Evolutionary conservation across 2,329 filamentous ascomycete species (phyloP).

Genomic region (Hypoxylon sp.): DNA sequence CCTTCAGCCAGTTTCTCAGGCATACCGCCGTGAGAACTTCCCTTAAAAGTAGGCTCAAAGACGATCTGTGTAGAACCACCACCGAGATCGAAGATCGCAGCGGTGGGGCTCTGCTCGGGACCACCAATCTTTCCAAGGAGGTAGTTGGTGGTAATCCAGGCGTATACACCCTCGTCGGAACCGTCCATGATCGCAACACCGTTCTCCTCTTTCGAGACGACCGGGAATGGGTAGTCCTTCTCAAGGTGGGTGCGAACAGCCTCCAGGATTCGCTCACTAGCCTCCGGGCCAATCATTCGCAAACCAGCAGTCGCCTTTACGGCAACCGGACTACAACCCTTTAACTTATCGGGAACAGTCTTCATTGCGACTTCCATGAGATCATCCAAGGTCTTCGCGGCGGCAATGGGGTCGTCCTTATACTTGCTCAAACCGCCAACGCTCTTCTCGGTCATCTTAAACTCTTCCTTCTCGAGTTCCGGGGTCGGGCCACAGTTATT

Average conservation of each 20-base stretch:
- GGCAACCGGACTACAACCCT: slow-evolving; percentile 93
- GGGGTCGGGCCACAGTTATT: slow-evolving; percentile 98
- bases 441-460: slow-evolving; percentile 91
- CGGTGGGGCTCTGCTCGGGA: slow-evolving; percentile 89
- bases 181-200: slow-evolving; percentile 98
- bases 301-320: slow-evolving; percentile 98
- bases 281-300: slow-evolving; percentile 84
- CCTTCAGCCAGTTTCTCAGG: slow-evolving; percentile 87
- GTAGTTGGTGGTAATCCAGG: slow-evolving; percentile 99
- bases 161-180: slow-evolving; percentile 96
- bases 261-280: slow-evolving; percentile 85
- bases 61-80: slow-evolving; percentile 99
- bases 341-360: slow-evolving; percentile 87
- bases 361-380: slow-evolving; percentile 89
- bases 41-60: slow-evolving; percentile 94
- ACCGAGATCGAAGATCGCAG: slow-evolving; percentile 94
- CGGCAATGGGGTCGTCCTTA: slow-evolving; percentile 85
- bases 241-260: slow-evolving; percentile 88
- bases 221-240: slow-evolving; percentile 91
- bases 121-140: slow-evolving; percentile 97
- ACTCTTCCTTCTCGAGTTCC: slow-evolving; percentile 91
- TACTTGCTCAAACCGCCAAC: slow-evolving; percentile 90
- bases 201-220: slow-evolving; percentile 85
- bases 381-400: slow-evolving; percentile 88
- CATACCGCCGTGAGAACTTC: slow-evolving; percentile 79